A percentile compares a stretch with the other conserved stretches of the same genome.
Conservation (phyloP, 2,329 filamentous ascomycete species). For the Hypoxylon sp. region DNA sequence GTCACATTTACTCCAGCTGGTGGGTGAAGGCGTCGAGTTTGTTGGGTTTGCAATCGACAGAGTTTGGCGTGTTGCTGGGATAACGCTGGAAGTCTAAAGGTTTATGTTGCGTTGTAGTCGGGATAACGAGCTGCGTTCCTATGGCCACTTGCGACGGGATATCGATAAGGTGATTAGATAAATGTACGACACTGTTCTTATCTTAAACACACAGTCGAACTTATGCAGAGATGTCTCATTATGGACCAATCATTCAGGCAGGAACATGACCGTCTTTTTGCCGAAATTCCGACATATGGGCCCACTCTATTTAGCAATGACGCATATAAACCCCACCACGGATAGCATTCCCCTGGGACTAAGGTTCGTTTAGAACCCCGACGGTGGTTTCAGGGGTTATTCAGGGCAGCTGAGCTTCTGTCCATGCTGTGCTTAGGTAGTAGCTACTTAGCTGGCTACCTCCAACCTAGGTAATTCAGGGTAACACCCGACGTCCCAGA, state of each 20-base stretch:
- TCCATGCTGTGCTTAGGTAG: background rate
- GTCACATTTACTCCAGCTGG: background rate
- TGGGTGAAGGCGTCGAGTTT: background rate
- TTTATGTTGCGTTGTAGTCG: background rate
- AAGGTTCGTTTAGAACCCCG: conserved; percentile 15
- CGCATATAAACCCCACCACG: conserved; percentile 36
- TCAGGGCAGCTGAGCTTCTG: conserved; percentile 16
- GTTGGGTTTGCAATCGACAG: background rate
- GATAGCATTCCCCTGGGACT: conserved; percentile 29
- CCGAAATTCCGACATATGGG: background rate
- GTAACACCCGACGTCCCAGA: conserved; percentile 11
- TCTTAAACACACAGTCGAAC: conserved; percentile 16
- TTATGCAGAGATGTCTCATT: background rate
- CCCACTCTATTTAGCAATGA: conserved; percentile 18
- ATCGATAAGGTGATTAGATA: conserved; percentile 31
- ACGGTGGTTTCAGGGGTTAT: conserved; percentile 18
- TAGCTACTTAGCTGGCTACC: conserved; percentile 2
- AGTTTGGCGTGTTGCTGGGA: background rate
- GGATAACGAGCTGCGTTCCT: conserved; percentile 18
- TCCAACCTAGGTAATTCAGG: conserved; percentile 1
- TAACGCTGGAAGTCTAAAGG: conserved; percentile 3
- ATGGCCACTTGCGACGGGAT: conserved; percentile 9
- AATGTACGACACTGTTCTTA: background rate
- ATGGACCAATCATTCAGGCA: background rate
- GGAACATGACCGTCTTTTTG: conserved; percentile 17